Conservation (phyloP, 352 stramenopile species). For the Phytopythium sindhum region DNA sequence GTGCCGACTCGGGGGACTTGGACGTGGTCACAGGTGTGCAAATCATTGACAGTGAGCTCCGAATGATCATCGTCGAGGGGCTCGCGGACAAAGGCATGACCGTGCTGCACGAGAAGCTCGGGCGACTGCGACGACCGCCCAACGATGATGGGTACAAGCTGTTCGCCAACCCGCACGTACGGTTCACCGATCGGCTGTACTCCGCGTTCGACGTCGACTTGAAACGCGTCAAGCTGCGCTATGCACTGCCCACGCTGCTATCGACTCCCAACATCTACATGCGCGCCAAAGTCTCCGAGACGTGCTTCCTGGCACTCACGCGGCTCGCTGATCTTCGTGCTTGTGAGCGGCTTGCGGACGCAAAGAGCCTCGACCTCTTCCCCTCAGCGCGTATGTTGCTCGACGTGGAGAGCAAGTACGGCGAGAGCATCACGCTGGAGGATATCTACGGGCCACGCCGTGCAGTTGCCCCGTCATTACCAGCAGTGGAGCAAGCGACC, state of each 20-base stretch:
- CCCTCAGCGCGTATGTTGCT: slow-evolving; percentile 72
- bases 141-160: slow-evolving; percentile 46
- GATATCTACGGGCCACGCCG: slow-evolving; percentile 66
- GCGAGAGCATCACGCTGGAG: slow-evolving; percentile 85
- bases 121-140: slow-evolving; percentile 27
- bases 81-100: slow-evolving; percentile 58
- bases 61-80: slow-evolving; percentile 88
- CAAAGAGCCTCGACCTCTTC: slow-evolving; percentile 71
- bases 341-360: slow-evolving; percentile 41
- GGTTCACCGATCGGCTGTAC: slow-evolving; percentile 82
- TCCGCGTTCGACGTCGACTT: slow-evolving; percentile 84
- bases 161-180: slow-evolving; percentile 65
- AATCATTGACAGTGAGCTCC: slow-evolving; percentile 81
- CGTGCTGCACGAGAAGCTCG: slow-evolving; percentile 34
- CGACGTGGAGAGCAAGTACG: slow-evolving; percentile 90
- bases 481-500: background rate
- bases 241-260: slow-evolving; percentile 66
- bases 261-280: slow-evolving; percentile 88
- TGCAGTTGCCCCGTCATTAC: background rate
- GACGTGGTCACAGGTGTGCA: slow-evolving; percentile 87
- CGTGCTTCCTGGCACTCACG: slow-evolving; percentile 77
- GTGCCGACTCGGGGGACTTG: slow-evolving; percentile 51
- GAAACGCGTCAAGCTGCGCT: slow-evolving; percentile 88
- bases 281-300: slow-evolving; percentile 76
- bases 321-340: slow-evolving; percentile 65